Conservation (phyloP, 305 asterid genomes). For the Striga hermonthica region DNA sequence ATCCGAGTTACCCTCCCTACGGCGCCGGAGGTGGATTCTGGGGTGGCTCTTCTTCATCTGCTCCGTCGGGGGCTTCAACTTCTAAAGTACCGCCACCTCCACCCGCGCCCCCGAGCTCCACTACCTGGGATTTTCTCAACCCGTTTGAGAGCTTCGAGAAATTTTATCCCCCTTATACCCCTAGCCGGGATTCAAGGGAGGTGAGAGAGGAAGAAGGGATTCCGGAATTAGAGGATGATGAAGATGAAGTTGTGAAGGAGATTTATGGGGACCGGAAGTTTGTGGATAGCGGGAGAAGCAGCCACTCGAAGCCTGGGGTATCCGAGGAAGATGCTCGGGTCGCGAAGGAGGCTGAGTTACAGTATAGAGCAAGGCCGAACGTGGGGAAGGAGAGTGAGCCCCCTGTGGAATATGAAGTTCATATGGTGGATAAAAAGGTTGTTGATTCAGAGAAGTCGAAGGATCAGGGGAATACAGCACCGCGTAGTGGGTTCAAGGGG, state of each 20-base stretch:
- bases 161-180: constrained; percentile 61
- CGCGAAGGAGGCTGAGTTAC: constrained; percentile 42
- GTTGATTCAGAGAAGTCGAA: constrained; percentile 51
- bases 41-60: constrained; percentile 46
- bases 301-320: constrained; percentile 42
- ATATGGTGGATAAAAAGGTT: constrained; percentile 83
- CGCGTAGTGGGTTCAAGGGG: constrained; percentile 58
- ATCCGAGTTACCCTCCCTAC: constrained; percentile 35
- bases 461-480: constrained; percentile 46
- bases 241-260: constrained; percentile 79
- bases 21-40: constrained; percentile 50
- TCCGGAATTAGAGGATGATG: constrained; percentile 96
- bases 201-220: constrained; percentile 98
- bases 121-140: constrained; percentile 88
- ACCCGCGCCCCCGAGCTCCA: constrained; percentile 74
- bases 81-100: constrained; percentile 82
- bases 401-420: constrained; percentile 80
- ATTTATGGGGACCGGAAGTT: constrained; percentile 72
- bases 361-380: constrained; percentile 52
- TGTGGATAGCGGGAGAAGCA: constrained; percentile 54
- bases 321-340: constrained; percentile 48
- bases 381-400: constrained; percentile 57
- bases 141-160: constrained; percentile 81
- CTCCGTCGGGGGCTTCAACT: constrained; percentile 43
- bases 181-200: constrained; percentile 74